Percentiles rank a stretch among this genome's conserved stretches.
These are phyloP conservation scores for Fraxinus angustifolia DNA, from an alignment of 305 asterid genomes.

Conservation along the genomic window DNA sequence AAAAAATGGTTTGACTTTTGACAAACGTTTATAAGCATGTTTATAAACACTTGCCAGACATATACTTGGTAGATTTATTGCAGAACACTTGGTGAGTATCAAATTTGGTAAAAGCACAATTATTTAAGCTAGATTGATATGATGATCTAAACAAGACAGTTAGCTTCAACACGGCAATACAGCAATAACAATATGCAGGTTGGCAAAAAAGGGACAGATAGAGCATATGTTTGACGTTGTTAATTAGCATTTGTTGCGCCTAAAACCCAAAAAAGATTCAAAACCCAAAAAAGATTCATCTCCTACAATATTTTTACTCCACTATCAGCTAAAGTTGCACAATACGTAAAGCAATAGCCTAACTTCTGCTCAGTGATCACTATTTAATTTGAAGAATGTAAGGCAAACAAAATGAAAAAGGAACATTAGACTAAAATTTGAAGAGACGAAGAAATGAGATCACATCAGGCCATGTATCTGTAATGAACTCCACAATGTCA, in stretches of 20 bases:
- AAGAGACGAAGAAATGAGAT: conserved; percentile 28
- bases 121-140: neutral
- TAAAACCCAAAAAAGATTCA: neutral
- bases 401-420: conserved; percentile 2
- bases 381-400: conserved; percentile 1
- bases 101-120: neutral
- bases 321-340: neutral
- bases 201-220: neutral
- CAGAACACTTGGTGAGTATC: neutral
- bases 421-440: conserved; percentile 10
- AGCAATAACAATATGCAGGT: neutral
- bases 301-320: neutral
- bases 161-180: neutral
- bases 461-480: conserved; percentile 95
- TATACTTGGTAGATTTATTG: neutral
- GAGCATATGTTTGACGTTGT: neutral
- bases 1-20: neutral
- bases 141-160: neutral
- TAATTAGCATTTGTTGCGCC: neutral
- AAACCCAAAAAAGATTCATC: neutral
- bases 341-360: conserved; percentile 1
- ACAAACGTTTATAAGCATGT: neutral
- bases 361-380: neutral
- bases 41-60: neutral
- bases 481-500: conserved; percentile 92